Percentiles rank a stretch among this genome's conserved stretches.
phyloP scores from a whole-genome alignment of 495 filamentous ascomycete species.

The Podospora tetraspora region DNA sequence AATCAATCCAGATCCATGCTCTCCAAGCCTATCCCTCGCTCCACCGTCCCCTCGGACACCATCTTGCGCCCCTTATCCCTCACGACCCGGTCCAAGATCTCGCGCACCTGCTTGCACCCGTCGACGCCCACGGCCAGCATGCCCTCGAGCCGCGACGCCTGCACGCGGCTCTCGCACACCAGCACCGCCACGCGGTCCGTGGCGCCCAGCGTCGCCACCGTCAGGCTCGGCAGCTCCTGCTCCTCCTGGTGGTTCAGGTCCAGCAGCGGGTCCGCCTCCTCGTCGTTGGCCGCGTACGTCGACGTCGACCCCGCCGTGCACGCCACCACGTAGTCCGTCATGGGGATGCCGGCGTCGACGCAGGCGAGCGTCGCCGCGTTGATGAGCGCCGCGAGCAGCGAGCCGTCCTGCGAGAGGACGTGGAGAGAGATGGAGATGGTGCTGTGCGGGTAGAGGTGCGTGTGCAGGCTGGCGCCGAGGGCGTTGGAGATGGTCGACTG shows the following conservation, averaged over 20 bases:
- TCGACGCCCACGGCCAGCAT: conserved; percentile 91
- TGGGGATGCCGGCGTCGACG: conserved; percentile 90
- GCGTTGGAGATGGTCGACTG: conserved; percentile 66
- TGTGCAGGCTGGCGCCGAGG: conserved; percentile 69
- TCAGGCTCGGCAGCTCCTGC: conserved; percentile 82
- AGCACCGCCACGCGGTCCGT: conserved; percentile 71
- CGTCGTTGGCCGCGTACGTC: conserved; percentile 57
- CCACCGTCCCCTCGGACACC: conserved; percentile 53
- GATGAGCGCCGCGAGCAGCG: conserved; percentile 78
- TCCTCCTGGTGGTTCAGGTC: conserved; percentile 86
- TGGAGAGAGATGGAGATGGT: conserved; percentile 78
- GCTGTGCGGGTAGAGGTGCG: conserved; percentile 82
- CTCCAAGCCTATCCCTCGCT: conserved; percentile 37
- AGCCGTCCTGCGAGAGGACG: conserved; percentile 86
- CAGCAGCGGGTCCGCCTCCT: conserved; percentile 74
- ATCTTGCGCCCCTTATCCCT: conserved; percentile 59
- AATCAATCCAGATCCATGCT: conserved; percentile 42
- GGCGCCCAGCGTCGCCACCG: conserved; percentile 69
- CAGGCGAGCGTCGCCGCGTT: conserved; percentile 92
- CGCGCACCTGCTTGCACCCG: conserved; percentile 79
- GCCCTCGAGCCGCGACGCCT: conserved; percentile 71
- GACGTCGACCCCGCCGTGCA: conserved; percentile 79
- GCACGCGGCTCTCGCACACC: conserved; percentile 78
- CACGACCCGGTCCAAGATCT: conserved; percentile 67
- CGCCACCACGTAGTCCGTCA: conserved; percentile 83